Conservation (phyloP, 768 basidiomycete genomes). For the Termitomyces sp. region DNA sequence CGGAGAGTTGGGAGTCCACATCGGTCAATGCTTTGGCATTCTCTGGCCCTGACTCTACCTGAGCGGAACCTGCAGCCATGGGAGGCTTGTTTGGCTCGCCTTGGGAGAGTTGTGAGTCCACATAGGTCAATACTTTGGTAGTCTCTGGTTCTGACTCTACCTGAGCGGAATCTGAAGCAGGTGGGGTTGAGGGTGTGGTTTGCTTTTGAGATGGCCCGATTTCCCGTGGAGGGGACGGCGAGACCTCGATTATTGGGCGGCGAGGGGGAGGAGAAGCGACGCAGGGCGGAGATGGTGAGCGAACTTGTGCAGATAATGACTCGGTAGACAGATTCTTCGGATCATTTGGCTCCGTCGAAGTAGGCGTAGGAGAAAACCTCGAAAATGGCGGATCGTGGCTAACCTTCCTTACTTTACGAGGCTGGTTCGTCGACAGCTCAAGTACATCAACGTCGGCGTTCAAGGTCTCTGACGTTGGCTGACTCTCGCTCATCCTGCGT, state of each 20-base stretch:
- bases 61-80: neutral
- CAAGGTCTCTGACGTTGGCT: neutral
- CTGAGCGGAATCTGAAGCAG: neutral
- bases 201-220: neutral
- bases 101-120: neutral
- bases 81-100: neutral
- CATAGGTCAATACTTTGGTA: neutral
- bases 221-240: neutral
- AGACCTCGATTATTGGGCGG: neutral
- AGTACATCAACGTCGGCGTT: neutral
- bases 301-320: neutral
- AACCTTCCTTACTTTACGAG: conserved; percentile 12
- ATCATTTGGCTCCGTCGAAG: neutral
- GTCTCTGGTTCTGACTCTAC: neutral
- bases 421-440: neutral
- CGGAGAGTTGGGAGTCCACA: neutral
- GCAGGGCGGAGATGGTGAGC: neutral
- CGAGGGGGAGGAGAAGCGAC: neutral
- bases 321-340: neutral
- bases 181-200: neutral
- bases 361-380: neutral
- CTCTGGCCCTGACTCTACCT: neutral
- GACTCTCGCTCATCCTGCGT: neutral
- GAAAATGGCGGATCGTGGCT: conserved; percentile 7
- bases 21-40: neutral